A percentile compares a stretch with the other conserved stretches of the same genome.
Conservation (phyloP, 2,329 filamentous ascomycete genomes). For the Penicillium sclerotigenum region DNA sequence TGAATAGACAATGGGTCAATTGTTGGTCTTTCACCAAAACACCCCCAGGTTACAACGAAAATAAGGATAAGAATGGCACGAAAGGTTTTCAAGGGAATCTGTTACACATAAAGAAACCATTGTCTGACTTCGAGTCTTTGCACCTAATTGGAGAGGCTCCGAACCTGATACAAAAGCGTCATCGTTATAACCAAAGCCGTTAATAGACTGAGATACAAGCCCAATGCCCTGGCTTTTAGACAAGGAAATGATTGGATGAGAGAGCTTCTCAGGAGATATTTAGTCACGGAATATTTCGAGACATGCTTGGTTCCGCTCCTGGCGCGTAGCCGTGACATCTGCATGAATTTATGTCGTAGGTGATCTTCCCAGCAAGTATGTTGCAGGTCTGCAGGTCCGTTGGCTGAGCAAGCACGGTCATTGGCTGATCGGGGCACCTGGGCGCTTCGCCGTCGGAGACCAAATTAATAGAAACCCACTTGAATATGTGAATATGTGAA, state of each 20-base stretch:
- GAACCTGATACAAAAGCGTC: slow-evolving; percentile 6
- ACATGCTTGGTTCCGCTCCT: slow-evolving; percentile 14
- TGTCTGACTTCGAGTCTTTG: background rate
- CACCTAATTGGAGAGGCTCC: slow-evolving; percentile 13
- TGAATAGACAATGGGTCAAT: slow-evolving; percentile 3
- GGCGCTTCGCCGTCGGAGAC: slow-evolving; percentile 11
- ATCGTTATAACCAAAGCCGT: slow-evolving; percentile 12
- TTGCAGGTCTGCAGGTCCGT: slow-evolving; percentile 12
- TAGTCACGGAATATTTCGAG: slow-evolving; percentile 16
- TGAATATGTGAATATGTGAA: too few relatives aligned
- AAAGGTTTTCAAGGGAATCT: slow-evolving; percentile 2
- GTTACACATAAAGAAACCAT: slow-evolving; percentile 17
- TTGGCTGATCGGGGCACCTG: slow-evolving; percentile 11
- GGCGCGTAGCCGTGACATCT: slow-evolving; percentile 17
- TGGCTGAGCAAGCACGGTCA: slow-evolving; percentile 1
- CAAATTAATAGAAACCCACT: background rate
- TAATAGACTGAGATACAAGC: slow-evolving; percentile 5
- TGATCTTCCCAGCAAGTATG: slow-evolving; percentile 2
- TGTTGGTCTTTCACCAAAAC: background rate
- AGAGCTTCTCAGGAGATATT: slow-evolving; percentile 7
- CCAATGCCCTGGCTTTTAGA: slow-evolving; percentile 3
- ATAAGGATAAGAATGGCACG: slow-evolving; percentile 4
- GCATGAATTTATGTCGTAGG: background rate
- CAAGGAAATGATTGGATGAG: slow-evolving; percentile 15
- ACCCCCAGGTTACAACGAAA: background rate